Evolutionary conservation across 805 yeast genomes (phyloP), one percentile per base, ranked within the genome.

Genomic region (Teunomyces pallodes): DNA sequence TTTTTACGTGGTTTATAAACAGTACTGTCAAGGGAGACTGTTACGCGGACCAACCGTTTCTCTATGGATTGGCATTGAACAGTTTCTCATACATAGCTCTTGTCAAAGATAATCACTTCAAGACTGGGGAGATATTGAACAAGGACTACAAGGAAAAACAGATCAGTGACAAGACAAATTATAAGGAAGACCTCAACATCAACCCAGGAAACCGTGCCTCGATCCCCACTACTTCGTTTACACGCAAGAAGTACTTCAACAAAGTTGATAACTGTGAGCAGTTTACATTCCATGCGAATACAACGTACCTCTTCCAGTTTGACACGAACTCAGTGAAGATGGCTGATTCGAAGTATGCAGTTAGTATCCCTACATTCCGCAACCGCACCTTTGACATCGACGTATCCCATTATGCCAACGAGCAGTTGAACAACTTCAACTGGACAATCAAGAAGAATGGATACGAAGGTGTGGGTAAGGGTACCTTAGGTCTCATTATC

Each of bases 11-110:
- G 70, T 70, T 75, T 52, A 77, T 85, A 41, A 86, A 82, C 59
- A 83, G 84, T n/a, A 79, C 85, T 17, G 80, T 83, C 8, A 77
- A 74, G 29, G 87, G 85, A 3, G 89, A 85, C 55, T 63, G 81
- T 3, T 81, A 81, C 56, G 67, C 69, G 30, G 87, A 83, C 39
- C 71, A 74, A 54, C 90, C 90, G 1, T 84, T 67, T 57, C 61
- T 85, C 10, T 84, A 83, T 53, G 88, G 89, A 0, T 74, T 78
- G 38, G 84, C 81, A 0, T 62, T 83, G 50, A 75, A 82, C 43
- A 78, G 85, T 45, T 76, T 84, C 57, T 81, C 82, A 16, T 70
- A 65, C 39, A 64, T 84, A 36, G 63, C 71, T 5, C 64, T 61
- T 16, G 54, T 52, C n/a, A 47, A 59, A 20, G 46, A 45, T 10